Evolutionary conservation across 2,329 filamentous ascomycete species (phyloP).

Genomic region (Trichophyton simii): DNA sequence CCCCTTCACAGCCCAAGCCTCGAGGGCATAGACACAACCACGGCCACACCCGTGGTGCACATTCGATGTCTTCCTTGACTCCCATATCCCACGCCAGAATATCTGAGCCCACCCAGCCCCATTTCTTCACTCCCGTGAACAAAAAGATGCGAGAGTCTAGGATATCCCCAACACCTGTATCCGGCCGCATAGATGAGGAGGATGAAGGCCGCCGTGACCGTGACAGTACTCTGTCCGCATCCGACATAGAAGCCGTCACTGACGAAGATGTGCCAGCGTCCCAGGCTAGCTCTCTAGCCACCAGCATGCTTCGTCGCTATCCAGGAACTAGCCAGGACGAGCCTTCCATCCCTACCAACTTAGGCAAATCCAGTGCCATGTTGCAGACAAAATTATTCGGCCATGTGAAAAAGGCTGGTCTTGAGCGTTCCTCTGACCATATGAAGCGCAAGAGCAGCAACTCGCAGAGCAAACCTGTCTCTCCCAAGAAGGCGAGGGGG

Average conservation of each 20-base stretch:
- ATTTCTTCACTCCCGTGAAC: constrained; percentile 48
- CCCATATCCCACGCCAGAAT: background rate
- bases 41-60: constrained; percentile 61
- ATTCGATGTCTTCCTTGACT: constrained; percentile 66
- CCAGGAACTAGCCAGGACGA: constrained; percentile 28
- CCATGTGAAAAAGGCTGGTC: constrained; percentile 44
- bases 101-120: constrained; percentile 43
- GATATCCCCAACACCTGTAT: constrained; percentile 29
- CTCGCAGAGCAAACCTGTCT: constrained; percentile 22
- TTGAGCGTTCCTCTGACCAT: constrained; percentile 21
- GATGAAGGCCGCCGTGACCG: constrained; percentile 54
- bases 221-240: constrained; percentile 73
- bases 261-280: constrained; percentile 59
- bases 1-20: constrained; percentile 53
- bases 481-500: constrained; percentile 40
- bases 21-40: constrained; percentile 36
- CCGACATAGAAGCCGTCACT: constrained; percentile 41
- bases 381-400: constrained; percentile 54
- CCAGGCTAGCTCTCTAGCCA: constrained; percentile 65
- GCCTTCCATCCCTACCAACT: constrained; percentile 24
- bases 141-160: constrained; percentile 46
- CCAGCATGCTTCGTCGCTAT: constrained; percentile 56
- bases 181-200: constrained; percentile 18
- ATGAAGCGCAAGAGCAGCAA: constrained; percentile 32
- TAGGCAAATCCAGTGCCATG: constrained; percentile 33